Conservation (phyloP, 192 early-diverging fungal species). For the Backusella tuberculispora region DNA sequence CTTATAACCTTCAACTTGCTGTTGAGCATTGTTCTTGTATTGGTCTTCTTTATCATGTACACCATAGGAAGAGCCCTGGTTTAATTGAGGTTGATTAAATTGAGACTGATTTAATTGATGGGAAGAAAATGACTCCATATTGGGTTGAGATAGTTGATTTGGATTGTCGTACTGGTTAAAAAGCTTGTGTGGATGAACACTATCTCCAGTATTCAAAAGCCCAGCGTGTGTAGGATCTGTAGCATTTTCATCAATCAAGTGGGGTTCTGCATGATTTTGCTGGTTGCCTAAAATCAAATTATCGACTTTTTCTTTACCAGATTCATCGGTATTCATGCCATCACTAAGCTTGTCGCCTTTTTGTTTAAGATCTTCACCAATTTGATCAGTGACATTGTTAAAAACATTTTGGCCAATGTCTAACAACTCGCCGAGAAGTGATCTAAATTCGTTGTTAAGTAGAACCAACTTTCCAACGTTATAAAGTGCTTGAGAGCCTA, state of each 20-base stretch:
- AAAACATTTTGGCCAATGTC: slow-evolving; percentile 39
- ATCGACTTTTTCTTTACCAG: slow-evolving; percentile 3
- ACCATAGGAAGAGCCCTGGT: neutral
- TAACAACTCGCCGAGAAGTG: slow-evolving; percentile 41
- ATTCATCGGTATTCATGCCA: neutral
- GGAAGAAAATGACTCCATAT: neutral
- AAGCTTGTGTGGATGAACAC: slow-evolving; percentile 4
- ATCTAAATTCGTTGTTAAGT: slow-evolving; percentile 43
- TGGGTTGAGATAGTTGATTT: neutral
- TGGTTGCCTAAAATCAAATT: neutral
- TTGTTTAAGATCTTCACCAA: slow-evolving; percentile 33
- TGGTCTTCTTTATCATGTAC: neutral
- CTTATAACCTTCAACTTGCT: neutral
- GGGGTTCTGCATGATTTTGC: neutral
- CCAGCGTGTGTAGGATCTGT: neutral
- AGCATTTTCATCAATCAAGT: neutral
- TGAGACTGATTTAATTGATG: neutral
- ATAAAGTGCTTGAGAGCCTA: slow-evolving; percentile 16
- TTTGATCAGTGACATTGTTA: neutral
- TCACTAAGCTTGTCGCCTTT: slow-evolving; percentile 13
- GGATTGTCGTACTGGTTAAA: neutral
- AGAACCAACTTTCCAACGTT: slow-evolving; percentile 44
- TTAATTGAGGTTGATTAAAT: too few relatives aligned
- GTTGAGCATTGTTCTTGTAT: slow-evolving; percentile 18
- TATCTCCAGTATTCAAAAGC: slow-evolving; percentile 6